Percentiles rank a stretch among this genome's conserved stretches.
Evolutionary conservation across 495 filamentous ascomycete species (phyloP).

Genomic region (Aspergillus leporis): DNA sequence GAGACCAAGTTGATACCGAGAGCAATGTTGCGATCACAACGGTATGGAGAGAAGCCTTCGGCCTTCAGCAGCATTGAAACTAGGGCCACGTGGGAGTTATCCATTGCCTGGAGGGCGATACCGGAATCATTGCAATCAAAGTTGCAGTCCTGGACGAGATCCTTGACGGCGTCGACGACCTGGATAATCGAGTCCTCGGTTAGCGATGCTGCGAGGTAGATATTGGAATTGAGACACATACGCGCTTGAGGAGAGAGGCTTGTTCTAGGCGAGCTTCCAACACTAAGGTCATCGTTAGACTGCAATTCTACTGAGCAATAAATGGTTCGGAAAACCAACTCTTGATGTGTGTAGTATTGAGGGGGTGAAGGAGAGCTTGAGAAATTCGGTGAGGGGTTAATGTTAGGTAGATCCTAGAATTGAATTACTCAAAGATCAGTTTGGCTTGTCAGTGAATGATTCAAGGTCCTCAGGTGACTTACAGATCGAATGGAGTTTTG

Average conservation of each 20-base stretch:
- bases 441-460: not conserved
- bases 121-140: slow-evolving; percentile 99
- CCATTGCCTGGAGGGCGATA: slow-evolving; percentile 98
- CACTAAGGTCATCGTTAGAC: slow-evolving; percentile 55
- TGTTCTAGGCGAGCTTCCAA: slow-evolving; percentile 96
- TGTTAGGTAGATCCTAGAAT: slow-evolving; percentile 4
- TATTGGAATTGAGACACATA: slow-evolving; percentile 36
- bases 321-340: slow-evolving; percentile 30
- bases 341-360: slow-evolving; percentile 27
- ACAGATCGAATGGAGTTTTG: slow-evolving; percentile 12
- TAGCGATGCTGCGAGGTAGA: not conserved
- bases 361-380: slow-evolving; percentile 3
- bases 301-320: not conserved
- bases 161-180: slow-evolving; percentile 99
- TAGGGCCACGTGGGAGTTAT: slow-evolving; percentile 98
- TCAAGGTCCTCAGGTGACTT: slow-evolving; percentile 5
- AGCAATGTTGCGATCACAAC: slow-evolving; percentile 98
- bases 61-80: slow-evolving; percentile 98
- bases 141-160: slow-evolving; percentile 99
- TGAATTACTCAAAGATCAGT: slow-evolving; percentile 1
- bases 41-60: slow-evolving; percentile 93
- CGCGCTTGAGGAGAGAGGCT: slow-evolving; percentile 94
- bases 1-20: slow-evolving; percentile 96
- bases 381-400: slow-evolving; percentile 2
- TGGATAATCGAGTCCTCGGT: slow-evolving; percentile 36